Base-by-base conservation (phyloP, 495 filamentous ascomycete species). In the Chaetomidium leptoderma region DNA sequence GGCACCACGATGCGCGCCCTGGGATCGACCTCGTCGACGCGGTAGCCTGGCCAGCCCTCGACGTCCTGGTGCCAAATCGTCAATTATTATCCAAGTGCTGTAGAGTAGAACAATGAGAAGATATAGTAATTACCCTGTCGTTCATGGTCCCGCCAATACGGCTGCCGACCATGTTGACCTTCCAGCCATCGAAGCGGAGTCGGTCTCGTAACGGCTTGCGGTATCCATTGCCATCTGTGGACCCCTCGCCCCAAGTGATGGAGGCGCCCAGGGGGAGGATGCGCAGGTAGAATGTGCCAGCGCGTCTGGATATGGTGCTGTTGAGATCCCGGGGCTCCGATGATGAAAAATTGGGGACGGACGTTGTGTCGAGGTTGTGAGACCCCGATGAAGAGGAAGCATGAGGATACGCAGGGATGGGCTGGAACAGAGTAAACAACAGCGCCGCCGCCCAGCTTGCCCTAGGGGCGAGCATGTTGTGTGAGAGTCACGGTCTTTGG, bases 211-310 rank as follows among this genome's bases (percentile, higher is more conserved):
- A 54, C 10, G 11, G 47, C 17, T 62, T 51, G 23, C 69, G 63
- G 54, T 66, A 74, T 19, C 71, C 80, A 62, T 81, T 80, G 5
- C 62, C 59, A 58, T 75, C 71, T 0, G 53, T 58, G 0, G 74
- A 77, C 2, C 49, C 57, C 23, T 69, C 72, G 0, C 80, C 80
- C 24, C 58, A 63, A 1, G 76, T 80, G 54, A 83, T 78, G 4
- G 78, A 82, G 3, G 76, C 79, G 0, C 80, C 78, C 0, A 83
- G 65, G 2, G 78, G 75, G 62, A 81, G 60, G 16, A 81, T 66
- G 0, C 77, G 69, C 6, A 81, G 66, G 10, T 51, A 58, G 30
- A 66, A 59, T 17, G 36, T 39, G 36, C 36, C 36, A n/a, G 16
- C 36, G 19, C 36, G 36, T 11, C 5, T 71, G 57, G 72, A 75